These are phyloP conservation scores for Cladochytrium tenue DNA, from an alignment of 371 early-diverging fungal genomes.

Conservation along the genomic window DNA sequence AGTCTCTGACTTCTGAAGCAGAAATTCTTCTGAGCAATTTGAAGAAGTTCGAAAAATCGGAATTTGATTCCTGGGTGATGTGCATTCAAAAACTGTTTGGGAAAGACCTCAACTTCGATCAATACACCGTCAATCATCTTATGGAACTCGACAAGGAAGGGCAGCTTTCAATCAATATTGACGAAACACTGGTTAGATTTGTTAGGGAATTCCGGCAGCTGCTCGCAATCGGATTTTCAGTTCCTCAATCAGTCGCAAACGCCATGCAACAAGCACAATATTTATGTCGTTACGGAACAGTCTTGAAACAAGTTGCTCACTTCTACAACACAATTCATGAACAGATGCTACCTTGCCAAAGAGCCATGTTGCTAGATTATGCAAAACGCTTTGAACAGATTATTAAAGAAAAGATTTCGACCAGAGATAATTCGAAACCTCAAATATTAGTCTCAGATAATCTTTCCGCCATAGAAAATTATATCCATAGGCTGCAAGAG, in stretches of 20 bases:
- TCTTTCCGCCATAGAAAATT: slow-evolving; percentile 40
- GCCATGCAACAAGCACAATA: slow-evolving; percentile 38
- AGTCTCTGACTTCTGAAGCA: slow-evolving; percentile 25
- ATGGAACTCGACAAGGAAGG: slow-evolving; percentile 53
- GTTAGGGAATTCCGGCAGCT: slow-evolving; percentile 47
- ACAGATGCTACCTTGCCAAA: slow-evolving; percentile 55
- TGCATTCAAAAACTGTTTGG: slow-evolving; percentile 28
- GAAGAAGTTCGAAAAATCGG: slow-evolving; percentile 38
- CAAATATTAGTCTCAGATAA: background rate
- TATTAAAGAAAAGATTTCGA: slow-evolving; percentile 36
- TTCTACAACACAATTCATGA: slow-evolving; percentile 63
- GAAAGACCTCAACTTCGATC: slow-evolving; percentile 14
- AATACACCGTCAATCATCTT: slow-evolving; percentile 25
- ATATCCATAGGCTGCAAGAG: slow-evolving; percentile 42
- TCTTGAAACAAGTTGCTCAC: slow-evolving; percentile 57
- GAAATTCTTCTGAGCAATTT: slow-evolving; percentile 30
- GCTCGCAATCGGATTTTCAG: slow-evolving; percentile 40
- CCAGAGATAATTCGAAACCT: slow-evolving; percentile 5
- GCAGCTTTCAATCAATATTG: slow-evolving; percentile 45
- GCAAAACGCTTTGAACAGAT: slow-evolving; percentile 53
- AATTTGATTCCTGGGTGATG: slow-evolving; percentile 43
- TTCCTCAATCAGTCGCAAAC: slow-evolving; percentile 40
- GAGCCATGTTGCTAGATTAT: slow-evolving; percentile 46
- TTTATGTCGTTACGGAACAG: slow-evolving; percentile 46
- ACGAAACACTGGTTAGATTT: slow-evolving; percentile 40